Evolutionary conservation across 2,329 filamentous ascomycete species (phyloP).

Genomic region (Phyllosticta capitalensis): DNA sequence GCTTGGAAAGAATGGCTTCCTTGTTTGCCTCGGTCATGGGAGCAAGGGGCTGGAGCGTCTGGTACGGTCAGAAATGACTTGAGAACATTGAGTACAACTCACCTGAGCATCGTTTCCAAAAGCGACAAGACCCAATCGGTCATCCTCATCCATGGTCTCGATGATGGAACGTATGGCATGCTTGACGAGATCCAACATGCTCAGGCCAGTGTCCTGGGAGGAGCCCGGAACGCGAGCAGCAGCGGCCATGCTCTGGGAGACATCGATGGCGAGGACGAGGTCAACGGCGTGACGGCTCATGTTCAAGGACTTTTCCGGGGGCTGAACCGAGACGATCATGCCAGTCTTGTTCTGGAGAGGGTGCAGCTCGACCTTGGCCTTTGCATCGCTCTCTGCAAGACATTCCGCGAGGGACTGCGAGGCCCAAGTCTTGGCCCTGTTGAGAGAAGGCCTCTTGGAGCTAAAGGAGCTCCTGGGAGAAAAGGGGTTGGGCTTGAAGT

Average conservation of each 20-base stretch:
- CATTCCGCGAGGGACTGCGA: not conserved
- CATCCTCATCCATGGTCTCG: constrained; percentile 44
- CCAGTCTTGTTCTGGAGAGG: constrained; percentile 21
- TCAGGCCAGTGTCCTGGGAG: constrained; percentile 41
- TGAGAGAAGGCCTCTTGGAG: not conserved
- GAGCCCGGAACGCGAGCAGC: constrained; percentile 37
- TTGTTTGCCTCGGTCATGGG: constrained; percentile 32
- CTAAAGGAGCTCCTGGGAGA: not conserved
- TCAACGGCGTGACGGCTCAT: constrained; percentile 41
- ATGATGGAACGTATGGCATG: constrained; percentile 51
- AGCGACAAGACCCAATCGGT: constrained; percentile 50
- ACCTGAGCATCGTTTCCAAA: constrained; percentile 37
- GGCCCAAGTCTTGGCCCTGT: not conserved
- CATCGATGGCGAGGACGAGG: constrained; percentile 53
- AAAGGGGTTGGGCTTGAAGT: not conserved
- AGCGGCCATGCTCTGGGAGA: constrained; percentile 48
- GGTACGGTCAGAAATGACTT: not conserved
- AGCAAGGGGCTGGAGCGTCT: not conserved
- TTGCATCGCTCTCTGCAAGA: not conserved
- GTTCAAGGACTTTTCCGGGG: constrained; percentile 31
- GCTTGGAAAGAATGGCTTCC: constrained; percentile 28
- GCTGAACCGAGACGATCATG: constrained; percentile 39
- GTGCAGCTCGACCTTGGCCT: constrained; percentile 7
- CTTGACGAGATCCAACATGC: constrained; percentile 50
- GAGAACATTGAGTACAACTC: not conserved